Evolutionary conservation across 1,284 basidiomycete species (phyloP), one percentile per base, ranked within the genome.

Genomic region (Ustilago trichophora): DNA sequence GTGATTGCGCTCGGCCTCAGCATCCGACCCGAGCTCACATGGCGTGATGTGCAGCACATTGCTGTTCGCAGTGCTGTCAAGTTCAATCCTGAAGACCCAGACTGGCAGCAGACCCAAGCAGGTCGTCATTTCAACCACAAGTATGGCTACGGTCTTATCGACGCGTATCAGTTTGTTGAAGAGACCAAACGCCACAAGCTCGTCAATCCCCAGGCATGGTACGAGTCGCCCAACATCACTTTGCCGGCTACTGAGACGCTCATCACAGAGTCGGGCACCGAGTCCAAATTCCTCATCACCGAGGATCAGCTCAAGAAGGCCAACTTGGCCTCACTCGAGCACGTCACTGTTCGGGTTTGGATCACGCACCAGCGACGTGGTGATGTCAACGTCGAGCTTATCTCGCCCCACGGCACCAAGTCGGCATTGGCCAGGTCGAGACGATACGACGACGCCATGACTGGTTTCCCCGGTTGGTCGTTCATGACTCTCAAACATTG

Each of bases 401-500:
- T 85, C 15, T 95, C 92, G 77, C 96, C 96, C 0, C 88, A 88
- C 54, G 92, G 93, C 7, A 86, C 97, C 67, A 89, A 85, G 77
- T 96, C 92, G 77, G 85, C 97, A 9, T 83, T 99, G 33, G 93
- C 91, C 19, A 87, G 88, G 11, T 85, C 85, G 45, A 87, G 96
- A 54, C 82, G 85, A 27, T 86, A 85, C 33, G 96, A 99, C 80
- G 82, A 83, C 40, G 89, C 87, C 12, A 81, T 77, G 4, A 86
- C 85, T 10, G 96, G 96, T 6, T 96, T 87, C 82, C 88, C 88
- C 22, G 94, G 93, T 0, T 99, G 96, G 96, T 90, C 88, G 18
- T 99, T 99, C 81, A 98, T 98, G 94, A 88, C 89, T 21, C 88
- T 98, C 53, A 98, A 98, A 83, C 96, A 99, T 82, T 99, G 96